Evolutionary conservation across 2,329 filamentous ascomycete genomes (phyloP), one percentile per base, ranked within the genome.

Genomic region (Aspergillus fijiensis): DNA sequence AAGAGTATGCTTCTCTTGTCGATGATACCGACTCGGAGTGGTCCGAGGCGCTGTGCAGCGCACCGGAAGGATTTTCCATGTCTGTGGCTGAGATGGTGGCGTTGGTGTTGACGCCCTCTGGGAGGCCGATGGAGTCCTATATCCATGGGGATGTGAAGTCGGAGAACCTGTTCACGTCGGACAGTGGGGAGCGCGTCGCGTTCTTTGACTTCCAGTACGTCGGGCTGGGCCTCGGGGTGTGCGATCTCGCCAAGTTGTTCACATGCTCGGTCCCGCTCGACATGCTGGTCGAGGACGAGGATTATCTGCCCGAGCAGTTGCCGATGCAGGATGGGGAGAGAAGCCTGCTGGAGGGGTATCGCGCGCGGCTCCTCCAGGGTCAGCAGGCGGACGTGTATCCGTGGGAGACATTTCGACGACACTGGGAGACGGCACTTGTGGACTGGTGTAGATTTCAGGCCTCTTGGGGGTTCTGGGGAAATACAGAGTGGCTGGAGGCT

Each of bases 181-280:
- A 67, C 0, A 64, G 70, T 0, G 85, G 84, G 1, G 72, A 82
- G 2, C 60, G 75, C 3, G 85, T 87, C 1, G 86, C 85, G 0
- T 87, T 90, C 63, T 89, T 86, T 66, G 88, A 90, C 69, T 90
- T 90, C 58, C 87, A 90, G 65, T 90, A 90, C 64, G 81, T 84
- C 0, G 88, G 88, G 0, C 72, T 88, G 0, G 87, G 87, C 0
- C 70, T 89, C 0, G 87, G 87, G 0, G 86, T 85, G 0, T 87
- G 86, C 63, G 88, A 90, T 69, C 75, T 89, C 0, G 87, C 86
- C 2, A 89, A 89, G 68, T 71, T 89, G 0, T 87, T 89, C 61
- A 89, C 87, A 0, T 89, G 86, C 70, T 88, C 87, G 2, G 80
- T 89, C 0, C 85, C 86, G 0, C 42, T 84, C 6, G 63, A 74